Percentiles rank a stretch among this genome's conserved stretches.
phyloP scores from a whole-genome alignment of 441 rosid genomes.

The Populus trichocarpa region DNA sequence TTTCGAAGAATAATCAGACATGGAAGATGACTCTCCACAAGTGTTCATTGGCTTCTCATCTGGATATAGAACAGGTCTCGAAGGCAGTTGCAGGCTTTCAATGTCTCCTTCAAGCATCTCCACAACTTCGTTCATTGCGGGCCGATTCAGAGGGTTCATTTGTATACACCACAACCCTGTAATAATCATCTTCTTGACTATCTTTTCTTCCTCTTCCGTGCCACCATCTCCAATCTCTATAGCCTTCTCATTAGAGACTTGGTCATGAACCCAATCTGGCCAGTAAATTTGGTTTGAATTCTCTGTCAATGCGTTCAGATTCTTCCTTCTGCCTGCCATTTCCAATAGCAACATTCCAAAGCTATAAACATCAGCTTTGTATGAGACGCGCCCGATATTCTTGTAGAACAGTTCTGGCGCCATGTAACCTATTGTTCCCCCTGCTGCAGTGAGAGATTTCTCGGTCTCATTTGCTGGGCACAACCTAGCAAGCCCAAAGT shows the following conservation, averaged over 20 bases:
- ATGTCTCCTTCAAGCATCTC: conserved; percentile 21
- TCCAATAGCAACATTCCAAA: not conserved
- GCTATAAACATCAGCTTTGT: not conserved
- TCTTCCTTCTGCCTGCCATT: conserved; percentile 11
- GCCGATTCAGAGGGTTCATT: conserved; percentile 18
- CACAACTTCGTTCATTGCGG: conserved; percentile 19
- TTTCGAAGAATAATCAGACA: not conserved
- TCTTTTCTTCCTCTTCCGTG: not conserved
- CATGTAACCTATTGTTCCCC: not conserved
- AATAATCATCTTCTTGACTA: conserved; percentile 16
- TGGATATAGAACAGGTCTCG: conserved; percentile 3
- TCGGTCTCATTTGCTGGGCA: not conserved
- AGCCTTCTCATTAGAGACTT: not conserved
- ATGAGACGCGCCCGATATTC: not conserved
- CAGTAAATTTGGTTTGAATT: conserved; percentile 9
- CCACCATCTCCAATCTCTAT: not conserved
- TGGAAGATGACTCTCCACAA: not conserved
- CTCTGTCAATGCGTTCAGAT: not conserved
- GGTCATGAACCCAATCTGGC: conserved; percentile 17
- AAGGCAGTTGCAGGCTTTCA: conserved; percentile 17
- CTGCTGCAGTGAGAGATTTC: not conserved
- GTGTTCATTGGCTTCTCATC: not conserved
- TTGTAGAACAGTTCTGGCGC: not conserved
- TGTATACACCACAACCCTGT: conserved; percentile 26
- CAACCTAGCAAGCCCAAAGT: not conserved